These are phyloP conservation scores for Stenocarpella maydis DNA, from an alignment of 2,329 filamentous ascomycete genomes.

Conservation along the genomic window DNA sequence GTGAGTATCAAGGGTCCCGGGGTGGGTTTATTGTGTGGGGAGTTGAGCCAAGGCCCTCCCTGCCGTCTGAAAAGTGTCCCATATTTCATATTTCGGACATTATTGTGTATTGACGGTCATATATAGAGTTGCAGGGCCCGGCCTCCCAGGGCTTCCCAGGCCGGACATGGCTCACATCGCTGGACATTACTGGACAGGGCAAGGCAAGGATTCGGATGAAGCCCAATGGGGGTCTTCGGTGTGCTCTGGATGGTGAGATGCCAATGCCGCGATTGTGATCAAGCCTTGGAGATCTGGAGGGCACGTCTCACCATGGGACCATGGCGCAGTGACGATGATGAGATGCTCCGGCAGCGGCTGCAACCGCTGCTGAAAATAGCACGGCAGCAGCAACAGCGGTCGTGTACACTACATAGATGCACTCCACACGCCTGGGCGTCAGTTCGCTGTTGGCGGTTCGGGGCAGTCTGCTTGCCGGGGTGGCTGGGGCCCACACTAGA, in stretches of 20 bases:
- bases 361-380: conserved; percentile 24
- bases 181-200: neutral
- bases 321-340: neutral
- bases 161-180: neutral
- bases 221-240: conserved; percentile 13
- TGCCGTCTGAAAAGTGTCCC: conserved; percentile 12
- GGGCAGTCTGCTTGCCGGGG: conserved; percentile 4
- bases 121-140: no score
- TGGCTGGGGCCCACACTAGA: conserved; percentile 7
- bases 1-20: conserved; percentile 11
- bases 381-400: conserved; percentile 1
- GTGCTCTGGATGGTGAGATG: conserved; percentile 11
- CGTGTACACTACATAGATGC: no score
- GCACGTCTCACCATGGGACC: neutral
- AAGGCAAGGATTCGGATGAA: conserved; percentile 19
- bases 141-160: neutral
- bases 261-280: neutral
- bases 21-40: neutral
- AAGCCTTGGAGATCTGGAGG: neutral
- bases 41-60: neutral
- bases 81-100: neutral
- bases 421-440: neutral
- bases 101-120: conserved; percentile 3
- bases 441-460: neutral
- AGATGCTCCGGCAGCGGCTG: conserved; percentile 16